These are phyloP conservation scores for Mucor irregularis DNA, from an alignment of 371 early-diverging fungal species.

Conservation along the genomic window DNA sequence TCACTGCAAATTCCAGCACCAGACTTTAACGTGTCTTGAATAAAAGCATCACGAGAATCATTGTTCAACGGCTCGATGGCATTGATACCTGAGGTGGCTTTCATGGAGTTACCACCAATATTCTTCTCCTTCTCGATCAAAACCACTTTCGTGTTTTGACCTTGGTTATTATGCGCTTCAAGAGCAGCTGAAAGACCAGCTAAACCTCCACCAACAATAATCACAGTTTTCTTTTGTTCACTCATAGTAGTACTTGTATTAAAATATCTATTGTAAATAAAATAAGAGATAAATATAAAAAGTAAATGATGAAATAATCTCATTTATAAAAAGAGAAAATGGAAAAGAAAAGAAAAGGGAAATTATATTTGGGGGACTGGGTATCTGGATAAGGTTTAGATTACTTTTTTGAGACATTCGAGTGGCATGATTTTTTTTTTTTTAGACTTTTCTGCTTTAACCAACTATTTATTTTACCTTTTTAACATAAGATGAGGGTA, in stretches of 20 bases:
- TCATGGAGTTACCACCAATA: constrained; percentile 78
- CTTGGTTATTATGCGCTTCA: constrained; percentile 57
- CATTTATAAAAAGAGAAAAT: constrained; percentile 1
- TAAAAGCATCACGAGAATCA: constrained; percentile 69
- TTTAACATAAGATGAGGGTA: too few species aligned
- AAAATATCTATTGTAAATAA: constrained; percentile 11
- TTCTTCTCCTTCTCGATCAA: constrained; percentile 78
- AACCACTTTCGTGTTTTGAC: constrained; percentile 59
- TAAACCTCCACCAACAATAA: constrained; percentile 80
- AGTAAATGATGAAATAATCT: constrained; percentile 11
- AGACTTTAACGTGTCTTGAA: constrained; percentile 71
- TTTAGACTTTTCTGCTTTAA: too few species aligned
- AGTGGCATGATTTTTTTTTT: constrained; percentile 21
- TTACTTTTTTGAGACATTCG: background rate
- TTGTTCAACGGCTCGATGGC: constrained; percentile 63
- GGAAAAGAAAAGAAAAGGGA: background rate
- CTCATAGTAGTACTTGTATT: constrained; percentile 3
- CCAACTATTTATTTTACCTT: background rate
- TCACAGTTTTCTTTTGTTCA: constrained; percentile 20
- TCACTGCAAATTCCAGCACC: constrained; percentile 65
- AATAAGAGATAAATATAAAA: constrained; percentile 12
- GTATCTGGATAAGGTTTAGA: background rate
- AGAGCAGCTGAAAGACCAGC: constrained; percentile 82
- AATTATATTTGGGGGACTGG: background rate
- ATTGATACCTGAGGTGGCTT: constrained; percentile 89